These are phyloP conservation scores for Zygoascus flipseniorum DNA, from an alignment of 805 yeast genomes.

Conservation along the genomic window DNA sequence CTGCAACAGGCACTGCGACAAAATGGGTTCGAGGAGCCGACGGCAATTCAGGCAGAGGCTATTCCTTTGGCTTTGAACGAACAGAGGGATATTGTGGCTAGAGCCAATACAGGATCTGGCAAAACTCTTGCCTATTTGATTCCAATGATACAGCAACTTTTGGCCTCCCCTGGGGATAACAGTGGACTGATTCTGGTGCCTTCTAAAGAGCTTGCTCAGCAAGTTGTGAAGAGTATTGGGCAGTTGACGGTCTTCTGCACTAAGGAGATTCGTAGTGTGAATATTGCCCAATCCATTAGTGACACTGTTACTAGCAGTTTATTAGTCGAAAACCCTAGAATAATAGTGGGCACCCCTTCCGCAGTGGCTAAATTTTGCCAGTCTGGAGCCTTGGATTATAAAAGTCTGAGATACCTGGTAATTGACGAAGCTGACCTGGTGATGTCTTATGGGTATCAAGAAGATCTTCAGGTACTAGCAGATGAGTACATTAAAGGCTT, in stretches of 20 bases:
- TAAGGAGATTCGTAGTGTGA: conserved; percentile 52
- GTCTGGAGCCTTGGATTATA: conserved; percentile 40
- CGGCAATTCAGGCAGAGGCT: conserved; percentile 84
- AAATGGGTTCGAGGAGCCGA: conserved; percentile 76
- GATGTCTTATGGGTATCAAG: conserved; percentile 81
- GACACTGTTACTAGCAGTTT: conserved; percentile 66
- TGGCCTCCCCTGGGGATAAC: conserved; percentile 14
- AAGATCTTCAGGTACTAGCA: conserved; percentile 65
- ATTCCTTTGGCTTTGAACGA: conserved; percentile 87
- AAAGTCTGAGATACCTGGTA: conserved; percentile 58
- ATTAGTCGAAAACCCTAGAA: conserved; percentile 66
- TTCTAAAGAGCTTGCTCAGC: conserved; percentile 83
- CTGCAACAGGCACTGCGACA: conserved; percentile 75
- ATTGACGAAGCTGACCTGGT: conserved; percentile 95
- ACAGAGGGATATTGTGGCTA: conserved; percentile 84
- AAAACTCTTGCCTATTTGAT: conserved; percentile 86
- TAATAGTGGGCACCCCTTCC: conserved; percentile 82
- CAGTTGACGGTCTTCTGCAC: conserved; percentile 65
- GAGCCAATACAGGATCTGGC: conserved; percentile 94
- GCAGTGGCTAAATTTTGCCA: conserved; percentile 48
- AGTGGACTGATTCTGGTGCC: conserved; percentile 76
- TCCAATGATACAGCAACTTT: conserved; percentile 60
- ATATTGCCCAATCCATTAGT: conserved; percentile 56
- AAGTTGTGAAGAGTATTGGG: conserved; percentile 58
- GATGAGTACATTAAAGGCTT: conserved; percentile 60